Conservation (phyloP, 2,329 filamentous ascomycete genomes). For the Colletotrichum liriopes region DNA sequence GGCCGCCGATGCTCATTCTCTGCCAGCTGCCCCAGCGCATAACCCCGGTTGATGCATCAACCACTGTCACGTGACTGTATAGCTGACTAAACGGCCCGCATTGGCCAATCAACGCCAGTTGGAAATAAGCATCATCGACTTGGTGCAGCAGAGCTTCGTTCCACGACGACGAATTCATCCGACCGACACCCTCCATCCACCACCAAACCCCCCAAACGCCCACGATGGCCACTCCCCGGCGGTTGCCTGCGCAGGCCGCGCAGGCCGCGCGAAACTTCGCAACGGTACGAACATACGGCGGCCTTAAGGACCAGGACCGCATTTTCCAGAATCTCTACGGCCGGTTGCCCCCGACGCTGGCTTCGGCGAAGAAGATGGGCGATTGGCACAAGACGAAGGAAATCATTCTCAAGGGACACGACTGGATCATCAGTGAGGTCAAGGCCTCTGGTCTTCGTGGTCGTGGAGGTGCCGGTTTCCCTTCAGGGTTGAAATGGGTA, state of each 20-base stretch:
- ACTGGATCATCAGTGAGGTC: constrained; percentile 98
- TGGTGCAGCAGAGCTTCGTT: constrained; percentile 36
- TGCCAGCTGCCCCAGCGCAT: constrained; percentile 24
- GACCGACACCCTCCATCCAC: constrained; percentile 50
- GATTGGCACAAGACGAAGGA: constrained; percentile 99
- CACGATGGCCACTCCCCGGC: constrained; percentile 62
- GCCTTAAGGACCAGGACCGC: constrained; percentile 94
- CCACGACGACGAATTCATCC: constrained; percentile 41
- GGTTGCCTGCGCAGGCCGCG: constrained; percentile 46
- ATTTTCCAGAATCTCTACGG: constrained; percentile 99
- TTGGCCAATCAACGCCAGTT: constrained; percentile 59
- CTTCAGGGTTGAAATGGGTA: constrained; percentile 99
- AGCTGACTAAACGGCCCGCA: constrained; percentile 51
- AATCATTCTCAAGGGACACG: constrained; percentile 95
- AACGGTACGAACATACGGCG: constrained; percentile 85
- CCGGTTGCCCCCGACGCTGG: constrained; percentile 90
- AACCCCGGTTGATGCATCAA: constrained; percentile 39
- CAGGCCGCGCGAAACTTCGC: constrained; percentile 68
- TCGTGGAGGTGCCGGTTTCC: constrained; percentile 97
- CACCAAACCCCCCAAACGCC: constrained; percentile 48
- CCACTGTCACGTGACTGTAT: fast-evolving
- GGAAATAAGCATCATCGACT: constrained; percentile 43
- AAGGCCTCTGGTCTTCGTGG: constrained; percentile 97
- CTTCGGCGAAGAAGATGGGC: constrained; percentile 96
- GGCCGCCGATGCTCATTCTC: background rate